phyloP scores from a whole-genome alignment of 75 land plant species.

The Cupressus sempervirens region DNA sequence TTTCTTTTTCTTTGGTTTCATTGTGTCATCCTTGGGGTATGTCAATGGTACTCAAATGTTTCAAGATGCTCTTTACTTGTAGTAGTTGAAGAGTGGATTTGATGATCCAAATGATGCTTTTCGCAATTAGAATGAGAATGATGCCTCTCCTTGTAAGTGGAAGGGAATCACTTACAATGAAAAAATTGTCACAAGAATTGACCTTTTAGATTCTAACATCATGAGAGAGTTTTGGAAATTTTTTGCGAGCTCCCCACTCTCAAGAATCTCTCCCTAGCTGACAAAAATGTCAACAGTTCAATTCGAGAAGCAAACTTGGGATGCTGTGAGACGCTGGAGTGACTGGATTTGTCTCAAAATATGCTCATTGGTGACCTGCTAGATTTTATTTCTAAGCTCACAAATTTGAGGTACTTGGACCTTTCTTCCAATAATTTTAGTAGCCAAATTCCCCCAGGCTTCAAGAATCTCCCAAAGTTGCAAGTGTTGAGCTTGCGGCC shows the following conservation, averaged over 20 bases:
- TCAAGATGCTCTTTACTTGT: neutral
- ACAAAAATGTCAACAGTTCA: slow-evolving; percentile 53
- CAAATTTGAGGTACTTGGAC: slow-evolving; percentile 43
- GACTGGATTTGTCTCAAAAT: slow-evolving; percentile 56
- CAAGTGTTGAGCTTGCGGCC: slow-evolving; percentile 23
- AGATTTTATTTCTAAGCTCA: slow-evolving; percentile 22
- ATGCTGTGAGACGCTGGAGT: slow-evolving; percentile 31
- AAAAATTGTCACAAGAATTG: slow-evolving; percentile 37
- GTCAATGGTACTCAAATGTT: neutral
- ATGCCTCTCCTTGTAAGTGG: slow-evolving; percentile 57
- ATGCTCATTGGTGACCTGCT: slow-evolving; percentile 49
- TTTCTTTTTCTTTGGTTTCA: neutral
- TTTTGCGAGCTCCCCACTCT: slow-evolving; percentile 56
- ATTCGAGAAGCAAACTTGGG: slow-evolving; percentile 37
- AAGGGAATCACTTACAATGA: slow-evolving; percentile 55
- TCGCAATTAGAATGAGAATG: neutral
- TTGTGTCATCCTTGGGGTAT: neutral
- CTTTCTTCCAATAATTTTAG: slow-evolving; percentile 62
- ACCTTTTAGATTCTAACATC: slow-evolving; percentile 43
- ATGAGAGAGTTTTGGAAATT: slow-evolving; percentile 35
- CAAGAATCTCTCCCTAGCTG: slow-evolving; percentile 38
- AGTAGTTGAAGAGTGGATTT: neutral
- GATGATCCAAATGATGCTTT: neutral
- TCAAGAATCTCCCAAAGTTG: slow-evolving; percentile 22
- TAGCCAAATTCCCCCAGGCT: slow-evolving; percentile 34